These are phyloP conservation scores for Chaetoceros muelleri DNA, from an alignment of 108 stramenopile species.

Conservation along the genomic window DNA sequence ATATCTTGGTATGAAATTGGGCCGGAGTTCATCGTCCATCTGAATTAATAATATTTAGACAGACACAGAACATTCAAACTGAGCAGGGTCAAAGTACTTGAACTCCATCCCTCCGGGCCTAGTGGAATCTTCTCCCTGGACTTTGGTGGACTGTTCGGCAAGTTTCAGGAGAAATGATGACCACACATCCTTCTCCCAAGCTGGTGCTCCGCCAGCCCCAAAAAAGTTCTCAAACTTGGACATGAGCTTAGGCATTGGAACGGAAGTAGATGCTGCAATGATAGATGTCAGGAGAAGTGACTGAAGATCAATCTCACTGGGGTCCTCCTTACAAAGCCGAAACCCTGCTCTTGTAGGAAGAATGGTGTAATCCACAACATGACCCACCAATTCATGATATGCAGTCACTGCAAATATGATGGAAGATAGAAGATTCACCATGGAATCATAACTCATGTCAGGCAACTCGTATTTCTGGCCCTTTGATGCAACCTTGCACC, in stretches of 20 bases:
- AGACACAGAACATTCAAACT: slow-evolving; percentile 9
- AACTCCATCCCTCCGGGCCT: slow-evolving; percentile 3
- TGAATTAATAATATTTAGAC: too few relatives aligned
- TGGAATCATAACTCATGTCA: not conserved
- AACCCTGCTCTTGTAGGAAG: not conserved
- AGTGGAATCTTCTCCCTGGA: not conserved
- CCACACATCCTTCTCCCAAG: slow-evolving; percentile 4
- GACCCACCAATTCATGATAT: slow-evolving; percentile 8
- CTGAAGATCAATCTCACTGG: slow-evolving; percentile 6
- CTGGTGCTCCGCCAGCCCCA: slow-evolving; percentile 2
- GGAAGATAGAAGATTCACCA: slow-evolving; percentile 3
- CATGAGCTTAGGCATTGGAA: not conserved
- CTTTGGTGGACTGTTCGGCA: not conserved
- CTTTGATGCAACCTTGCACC: not conserved
- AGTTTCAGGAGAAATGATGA: not conserved
- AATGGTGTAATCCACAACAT: slow-evolving; percentile 2
- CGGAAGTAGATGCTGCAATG: slow-evolving; percentile 3
- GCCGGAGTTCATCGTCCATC: too few relatives aligned
- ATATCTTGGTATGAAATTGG: too few relatives aligned
- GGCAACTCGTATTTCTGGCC: slow-evolving; percentile 7
- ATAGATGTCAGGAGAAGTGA: not conserved
- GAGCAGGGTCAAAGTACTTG: slow-evolving; percentile 10
- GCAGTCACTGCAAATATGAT: slow-evolving; percentile 8
- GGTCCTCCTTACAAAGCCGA: not conserved
- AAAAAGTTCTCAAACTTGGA: not conserved